Evolutionary conservation across 257 asterid species (phyloP).

Genomic region (Perilla frutescens): DNA sequence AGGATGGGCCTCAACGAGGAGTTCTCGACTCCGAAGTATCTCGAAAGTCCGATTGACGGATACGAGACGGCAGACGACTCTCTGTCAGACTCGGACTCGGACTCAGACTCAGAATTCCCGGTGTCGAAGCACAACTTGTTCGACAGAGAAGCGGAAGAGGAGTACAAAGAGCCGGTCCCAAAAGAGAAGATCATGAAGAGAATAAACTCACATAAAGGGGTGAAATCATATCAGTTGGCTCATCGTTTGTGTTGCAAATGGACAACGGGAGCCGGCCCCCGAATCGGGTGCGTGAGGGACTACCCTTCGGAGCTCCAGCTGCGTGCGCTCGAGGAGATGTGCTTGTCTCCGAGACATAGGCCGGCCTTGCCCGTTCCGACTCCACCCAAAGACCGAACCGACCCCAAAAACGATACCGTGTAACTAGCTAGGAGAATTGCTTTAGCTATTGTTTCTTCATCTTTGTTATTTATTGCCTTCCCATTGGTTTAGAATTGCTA

Average conservation of each 20-base stretch:
- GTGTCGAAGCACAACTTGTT: constrained; percentile 69
- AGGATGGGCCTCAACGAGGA: constrained; percentile 47
- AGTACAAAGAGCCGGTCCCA: constrained; percentile 55
- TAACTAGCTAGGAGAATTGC: no score
- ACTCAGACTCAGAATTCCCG: constrained; percentile 45
- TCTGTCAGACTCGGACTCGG: constrained; percentile 60
- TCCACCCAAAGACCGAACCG: constrained; percentile 40
- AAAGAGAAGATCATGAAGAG: constrained; percentile 70
- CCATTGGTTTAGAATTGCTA: no score
- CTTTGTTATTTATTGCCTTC: no score
- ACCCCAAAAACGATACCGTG: no score
- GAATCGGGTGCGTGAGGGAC: constrained; percentile 89
- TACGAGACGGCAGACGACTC: constrained; percentile 80
- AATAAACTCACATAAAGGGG: constrained; percentile 67
- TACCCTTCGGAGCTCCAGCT: constrained; percentile 82
- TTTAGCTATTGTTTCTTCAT: no score
- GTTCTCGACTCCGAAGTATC: constrained; percentile 48
- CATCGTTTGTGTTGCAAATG: constrained; percentile 77
- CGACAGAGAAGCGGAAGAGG: constrained; percentile 50
- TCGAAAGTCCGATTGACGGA: constrained; percentile 58
- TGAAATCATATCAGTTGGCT: constrained; percentile 78
- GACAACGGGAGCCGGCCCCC: constrained; percentile 96
- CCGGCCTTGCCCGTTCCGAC: constrained; percentile 9
- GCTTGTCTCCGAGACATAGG: constrained; percentile 68
- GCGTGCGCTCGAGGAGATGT: constrained; percentile 69